Evolutionary conservation across 164 flowering plant genomes (phyloP).

Genomic region (Stephania japonica): DNA sequence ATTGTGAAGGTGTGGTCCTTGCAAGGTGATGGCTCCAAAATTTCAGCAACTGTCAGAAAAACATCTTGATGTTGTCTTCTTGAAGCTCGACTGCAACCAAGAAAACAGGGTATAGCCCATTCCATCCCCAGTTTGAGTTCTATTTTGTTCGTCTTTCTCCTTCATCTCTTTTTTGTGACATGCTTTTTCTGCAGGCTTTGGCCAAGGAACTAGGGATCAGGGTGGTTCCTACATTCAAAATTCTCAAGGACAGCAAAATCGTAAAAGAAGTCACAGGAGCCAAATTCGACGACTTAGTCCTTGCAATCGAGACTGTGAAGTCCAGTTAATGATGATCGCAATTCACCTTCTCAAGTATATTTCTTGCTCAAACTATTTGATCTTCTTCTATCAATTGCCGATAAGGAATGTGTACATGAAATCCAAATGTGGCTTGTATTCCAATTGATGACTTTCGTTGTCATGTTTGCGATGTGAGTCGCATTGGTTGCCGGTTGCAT

Average conservation of each 20-base stretch:
- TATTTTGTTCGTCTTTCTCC: slow-evolving; percentile 5
- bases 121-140: background rate
- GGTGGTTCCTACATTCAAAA: slow-evolving; percentile 96
- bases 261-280: slow-evolving; percentile 92
- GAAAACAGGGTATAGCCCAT: slow-evolving; percentile 69
- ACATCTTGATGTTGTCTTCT: slow-evolving; percentile 66
- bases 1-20: slow-evolving; percentile 86
- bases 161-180: slow-evolving; percentile 5
- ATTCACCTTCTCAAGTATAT: background rate
- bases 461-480: background rate
- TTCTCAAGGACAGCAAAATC: slow-evolving; percentile 60
- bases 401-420: slow-evolving; percentile 2
- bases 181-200: slow-evolving; percentile 49
- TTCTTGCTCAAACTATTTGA: background rate
- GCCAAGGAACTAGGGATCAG: slow-evolving; percentile 91
- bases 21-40: slow-evolving; percentile 90
- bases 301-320: slow-evolving; percentile 61
- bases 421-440: background rate
- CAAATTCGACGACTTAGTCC: slow-evolving; percentile 63
- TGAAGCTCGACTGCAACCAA: slow-evolving; percentile 92
- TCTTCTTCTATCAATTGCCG: slow-evolving; percentile 7
- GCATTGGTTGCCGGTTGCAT: background rate
- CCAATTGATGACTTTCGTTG: background rate
- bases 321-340: slow-evolving; percentile 30
- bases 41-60: slow-evolving; percentile 55